Conservation (phyloP, 768 basidiomycete species). For the Peribolospora kevripleyi region DNA sequence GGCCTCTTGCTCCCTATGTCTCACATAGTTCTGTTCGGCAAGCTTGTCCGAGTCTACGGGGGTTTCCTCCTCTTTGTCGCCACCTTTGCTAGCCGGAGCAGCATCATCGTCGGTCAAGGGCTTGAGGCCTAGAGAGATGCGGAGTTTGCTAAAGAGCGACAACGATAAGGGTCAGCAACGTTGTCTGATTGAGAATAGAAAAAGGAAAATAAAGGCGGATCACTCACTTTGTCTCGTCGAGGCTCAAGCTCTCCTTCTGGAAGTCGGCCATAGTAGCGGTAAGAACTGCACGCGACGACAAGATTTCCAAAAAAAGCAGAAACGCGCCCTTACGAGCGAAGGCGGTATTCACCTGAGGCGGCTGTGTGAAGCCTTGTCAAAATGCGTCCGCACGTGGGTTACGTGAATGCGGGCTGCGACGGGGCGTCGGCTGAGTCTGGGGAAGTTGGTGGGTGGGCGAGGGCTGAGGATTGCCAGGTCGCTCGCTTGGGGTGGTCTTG, state of each 20-base stretch:
- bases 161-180: neutral
- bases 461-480: no score
- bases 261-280: no score
- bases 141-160: constrained; percentile 36
- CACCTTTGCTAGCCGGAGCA: constrained; percentile 35
- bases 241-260: constrained; percentile 43
- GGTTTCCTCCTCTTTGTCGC: constrained; percentile 4
- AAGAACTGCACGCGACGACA: no score
- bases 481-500: no score
- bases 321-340: no score
- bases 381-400: no score
- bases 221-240: constrained; percentile 57
- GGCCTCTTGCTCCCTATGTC: constrained; percentile 39
- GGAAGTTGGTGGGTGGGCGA: no score
- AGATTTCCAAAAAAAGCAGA: no score
- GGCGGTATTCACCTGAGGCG: no score
- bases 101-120: constrained; percentile 63
- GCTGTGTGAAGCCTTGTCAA: no score
- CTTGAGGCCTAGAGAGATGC: constrained; percentile 76
- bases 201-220: neutral
- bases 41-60: constrained; percentile 33
- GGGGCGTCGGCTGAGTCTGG: no score
- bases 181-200: neutral
- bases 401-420: no score
- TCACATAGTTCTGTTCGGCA: constrained; percentile 68